Percentiles rank a stretch among this genome's conserved stretches.
These are phyloP conservation scores for Talaromyces rugulosus DNA, from an alignment of 2,329 filamentous ascomycete species.

Conservation along the genomic window DNA sequence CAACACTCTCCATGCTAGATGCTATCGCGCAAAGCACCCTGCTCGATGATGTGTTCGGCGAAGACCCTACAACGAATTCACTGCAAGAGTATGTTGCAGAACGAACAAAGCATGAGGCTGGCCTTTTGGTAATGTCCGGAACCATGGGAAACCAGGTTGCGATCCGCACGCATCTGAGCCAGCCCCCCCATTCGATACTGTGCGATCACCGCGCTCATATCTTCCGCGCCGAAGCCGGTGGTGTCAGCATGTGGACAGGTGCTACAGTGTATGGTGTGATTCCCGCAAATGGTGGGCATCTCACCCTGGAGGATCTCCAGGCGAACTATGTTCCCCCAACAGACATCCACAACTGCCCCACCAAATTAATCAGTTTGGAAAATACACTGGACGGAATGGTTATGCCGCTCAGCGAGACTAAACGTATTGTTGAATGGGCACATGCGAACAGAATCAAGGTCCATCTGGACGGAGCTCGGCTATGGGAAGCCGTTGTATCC, in stretches of 20 bases:
- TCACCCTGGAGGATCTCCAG: slow-evolving; percentile 73
- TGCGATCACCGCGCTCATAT: slow-evolving; percentile 79
- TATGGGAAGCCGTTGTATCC: slow-evolving; percentile 76
- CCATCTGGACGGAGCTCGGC: slow-evolving; percentile 73
- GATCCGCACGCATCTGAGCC: slow-evolving; percentile 69
- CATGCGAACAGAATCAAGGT: slow-evolving; percentile 60
- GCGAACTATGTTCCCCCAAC: slow-evolving; percentile 58
- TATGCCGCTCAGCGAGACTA: slow-evolving; percentile 69
- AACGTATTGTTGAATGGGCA: slow-evolving; percentile 67
- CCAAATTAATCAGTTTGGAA: slow-evolving; percentile 75
- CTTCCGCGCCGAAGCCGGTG: slow-evolving; percentile 60
- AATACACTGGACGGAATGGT: slow-evolving; percentile 80
- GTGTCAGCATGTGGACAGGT: slow-evolving; percentile 66
- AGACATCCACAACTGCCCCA: slow-evolving; percentile 75
- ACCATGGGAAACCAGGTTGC: slow-evolving; percentile 94
- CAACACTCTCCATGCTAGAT: slow-evolving; percentile 74
- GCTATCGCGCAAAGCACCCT: slow-evolving; percentile 72
- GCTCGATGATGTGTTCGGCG: slow-evolving; percentile 76
- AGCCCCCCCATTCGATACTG: slow-evolving; percentile 75
- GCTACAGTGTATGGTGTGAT: slow-evolving; percentile 64
- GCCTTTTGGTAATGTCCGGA: slow-evolving; percentile 77
- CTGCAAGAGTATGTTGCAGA: slow-evolving; percentile 71
- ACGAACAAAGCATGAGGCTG: slow-evolving; percentile 70
- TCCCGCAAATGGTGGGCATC: slow-evolving; percentile 66
- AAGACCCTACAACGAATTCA: slow-evolving; percentile 72